phyloP scores from a whole-genome alignment of 148 eudicot species.

The Vaccinium myrtillus region DNA sequence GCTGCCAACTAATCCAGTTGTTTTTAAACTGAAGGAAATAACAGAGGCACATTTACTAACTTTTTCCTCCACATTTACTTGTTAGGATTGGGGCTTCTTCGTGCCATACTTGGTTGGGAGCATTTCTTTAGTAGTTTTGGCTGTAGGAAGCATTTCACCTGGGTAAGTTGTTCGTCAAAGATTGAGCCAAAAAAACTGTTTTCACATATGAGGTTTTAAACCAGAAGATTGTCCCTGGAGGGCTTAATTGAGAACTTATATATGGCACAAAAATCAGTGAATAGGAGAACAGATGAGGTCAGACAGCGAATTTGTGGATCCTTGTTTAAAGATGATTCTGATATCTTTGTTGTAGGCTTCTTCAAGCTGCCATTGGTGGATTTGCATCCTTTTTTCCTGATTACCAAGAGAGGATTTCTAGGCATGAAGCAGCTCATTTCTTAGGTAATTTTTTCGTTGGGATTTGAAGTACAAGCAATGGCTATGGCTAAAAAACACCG shows the following conservation, averaged over 20 bases:
- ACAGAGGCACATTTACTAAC: constrained; percentile 7
- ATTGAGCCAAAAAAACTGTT: background rate
- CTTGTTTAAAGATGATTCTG: constrained; percentile 14
- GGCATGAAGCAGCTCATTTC: constrained; percentile 98
- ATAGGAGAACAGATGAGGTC: background rate
- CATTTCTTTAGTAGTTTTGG: constrained; percentile 87
- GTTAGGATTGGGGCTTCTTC: constrained; percentile 96
- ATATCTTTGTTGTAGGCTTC: constrained; percentile 54
- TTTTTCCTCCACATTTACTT: constrained; percentile 14
- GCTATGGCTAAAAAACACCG: background rate
- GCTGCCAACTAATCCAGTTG: background rate
- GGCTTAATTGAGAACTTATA: background rate
- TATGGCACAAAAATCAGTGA: background rate
- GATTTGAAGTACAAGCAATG: background rate
- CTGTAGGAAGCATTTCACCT: constrained; percentile 82
- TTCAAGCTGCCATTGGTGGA: constrained; percentile 85
- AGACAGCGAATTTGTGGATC: background rate
- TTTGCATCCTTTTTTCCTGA: constrained; percentile 83
- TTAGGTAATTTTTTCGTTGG: constrained; percentile 45
- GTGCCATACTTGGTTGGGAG: constrained; percentile 90
- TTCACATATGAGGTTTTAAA: background rate
- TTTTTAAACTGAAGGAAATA: background rate
- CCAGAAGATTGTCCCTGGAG: background rate
- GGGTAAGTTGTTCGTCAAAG: constrained; percentile 55
- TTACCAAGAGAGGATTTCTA: constrained; percentile 86